These are phyloP conservation scores for Hawksworthiomyces lignivorus DNA, from an alignment of 2,329 filamentous ascomycete genomes.

Conservation along the genomic window DNA sequence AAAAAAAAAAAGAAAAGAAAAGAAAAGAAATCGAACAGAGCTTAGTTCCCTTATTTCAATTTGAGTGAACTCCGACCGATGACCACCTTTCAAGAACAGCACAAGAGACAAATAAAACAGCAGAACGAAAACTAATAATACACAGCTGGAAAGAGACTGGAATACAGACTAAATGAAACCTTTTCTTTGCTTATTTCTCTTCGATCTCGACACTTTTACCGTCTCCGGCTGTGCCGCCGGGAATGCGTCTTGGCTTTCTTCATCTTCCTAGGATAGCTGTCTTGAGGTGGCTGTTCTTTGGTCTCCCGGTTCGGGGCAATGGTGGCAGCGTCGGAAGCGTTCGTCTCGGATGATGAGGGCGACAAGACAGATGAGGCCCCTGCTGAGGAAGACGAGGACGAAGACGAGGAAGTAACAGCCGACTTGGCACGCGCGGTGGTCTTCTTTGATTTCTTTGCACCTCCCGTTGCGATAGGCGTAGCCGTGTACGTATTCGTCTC, in stretches of 20 bases:
- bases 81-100: no score
- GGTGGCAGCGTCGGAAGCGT: conserved; percentile 2
- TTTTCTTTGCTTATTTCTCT: no score
- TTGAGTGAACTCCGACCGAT: no score
- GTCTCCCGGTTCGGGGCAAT: not conserved
- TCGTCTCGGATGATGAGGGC: not conserved
- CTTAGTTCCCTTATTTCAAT: no score
- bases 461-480: not conserved
- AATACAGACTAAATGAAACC: no score
- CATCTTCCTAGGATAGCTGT: not conserved
- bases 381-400: not conserved
- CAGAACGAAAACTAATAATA: no score
- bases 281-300: not conserved
- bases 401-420: not conserved
- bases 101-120: no score
- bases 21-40: no score
- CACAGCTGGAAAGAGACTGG: no score
- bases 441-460: not conserved
- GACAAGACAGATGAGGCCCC: not conserved
- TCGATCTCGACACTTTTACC: no score
- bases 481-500: not conserved
- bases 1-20: no score
- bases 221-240: not conserved
- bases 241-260: not conserved
- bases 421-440: not conserved